phyloP scores from a whole-genome alignment of 352 stramenopile genomes.

The Aphanomyces stellatus region DNA sequence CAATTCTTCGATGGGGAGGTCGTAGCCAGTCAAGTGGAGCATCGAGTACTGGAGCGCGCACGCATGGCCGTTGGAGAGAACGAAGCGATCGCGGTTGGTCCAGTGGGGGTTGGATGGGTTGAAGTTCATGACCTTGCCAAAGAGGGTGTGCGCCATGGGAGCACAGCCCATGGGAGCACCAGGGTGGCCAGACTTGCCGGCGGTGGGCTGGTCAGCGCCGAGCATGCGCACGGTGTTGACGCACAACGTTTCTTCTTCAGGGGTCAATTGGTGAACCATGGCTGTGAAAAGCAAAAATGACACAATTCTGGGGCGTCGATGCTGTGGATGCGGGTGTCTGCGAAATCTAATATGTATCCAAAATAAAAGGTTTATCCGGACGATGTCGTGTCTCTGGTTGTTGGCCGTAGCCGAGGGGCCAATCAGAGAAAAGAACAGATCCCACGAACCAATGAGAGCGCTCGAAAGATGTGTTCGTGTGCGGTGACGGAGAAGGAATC shows the following conservation, averaged over 20 bases:
- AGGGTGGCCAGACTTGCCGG: conserved; percentile 97
- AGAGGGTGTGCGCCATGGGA: conserved; percentile 97
- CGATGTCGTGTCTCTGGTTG: too few relatives aligned
- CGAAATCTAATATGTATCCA: too few relatives aligned
- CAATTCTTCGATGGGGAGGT: background rate
- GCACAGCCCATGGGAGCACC: conserved; percentile 98
- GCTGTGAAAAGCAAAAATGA: too few relatives aligned
- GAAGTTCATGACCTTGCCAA: conserved; percentile 85
- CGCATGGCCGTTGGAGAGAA: conserved; percentile 98
- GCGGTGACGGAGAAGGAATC: too few relatives aligned
- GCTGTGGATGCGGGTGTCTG: too few relatives aligned
- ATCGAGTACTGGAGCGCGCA: conserved; percentile 99
- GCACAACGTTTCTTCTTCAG: conserved; percentile 43
- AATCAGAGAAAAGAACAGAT: too few relatives aligned
- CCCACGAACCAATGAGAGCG: too few relatives aligned
- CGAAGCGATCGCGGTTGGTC: conserved; percentile 98
- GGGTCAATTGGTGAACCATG: background rate
- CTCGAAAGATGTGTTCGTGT: too few relatives aligned
- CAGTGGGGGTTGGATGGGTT: conserved; percentile 81
- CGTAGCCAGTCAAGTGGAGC: conserved; percentile 86
- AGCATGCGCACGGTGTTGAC: conserved; percentile 98
- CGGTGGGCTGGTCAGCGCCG: conserved; percentile 94
- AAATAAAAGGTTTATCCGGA: too few relatives aligned
- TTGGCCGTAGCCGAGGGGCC: too few relatives aligned
- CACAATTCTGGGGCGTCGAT: too few relatives aligned